Percentiles rank a stretch among this genome's conserved stretches.
Evolutionary conservation across 2,329 filamentous ascomycete genomes (phyloP).

Genomic region (Biscogniauxia mediterranea): DNA sequence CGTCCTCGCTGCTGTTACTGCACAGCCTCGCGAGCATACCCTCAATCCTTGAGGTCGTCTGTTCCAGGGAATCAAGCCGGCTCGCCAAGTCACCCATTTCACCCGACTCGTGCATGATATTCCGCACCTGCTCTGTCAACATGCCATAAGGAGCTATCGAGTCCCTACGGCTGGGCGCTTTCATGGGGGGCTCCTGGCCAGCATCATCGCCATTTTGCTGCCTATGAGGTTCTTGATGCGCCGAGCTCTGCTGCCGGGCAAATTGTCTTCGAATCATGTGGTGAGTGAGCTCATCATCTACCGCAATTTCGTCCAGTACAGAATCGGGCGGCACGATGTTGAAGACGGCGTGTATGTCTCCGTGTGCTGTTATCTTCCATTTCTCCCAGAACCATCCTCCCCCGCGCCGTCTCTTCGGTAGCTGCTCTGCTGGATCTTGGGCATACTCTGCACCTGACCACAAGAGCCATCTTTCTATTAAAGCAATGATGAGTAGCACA

Average conservation of each 20-base stretch:
- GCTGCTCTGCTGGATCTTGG: conserved; percentile 20
- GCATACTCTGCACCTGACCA: conserved; percentile 48
- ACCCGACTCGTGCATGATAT: conserved; percentile 46
- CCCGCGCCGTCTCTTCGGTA: conserved; percentile 25
- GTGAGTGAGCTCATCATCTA: conserved; percentile 57
- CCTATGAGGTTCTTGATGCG: conserved; percentile 17
- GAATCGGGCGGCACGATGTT: conserved; percentile 66
- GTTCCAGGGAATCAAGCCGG: conserved; percentile 50
- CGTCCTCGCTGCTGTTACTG: conserved; percentile 18
- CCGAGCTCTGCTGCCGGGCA: conserved; percentile 43
- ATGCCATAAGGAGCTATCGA: conserved; percentile 54
- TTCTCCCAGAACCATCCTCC: conserved; percentile 61
- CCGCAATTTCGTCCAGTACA: conserved; percentile 55
- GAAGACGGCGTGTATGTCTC: conserved; percentile 71
- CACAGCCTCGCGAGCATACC: conserved; percentile 42
- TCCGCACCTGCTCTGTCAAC: conserved; percentile 48
- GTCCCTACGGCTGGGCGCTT: conserved; percentile 47
- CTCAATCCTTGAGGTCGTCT: conserved; percentile 47
- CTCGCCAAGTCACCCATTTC: conserved; percentile 44
- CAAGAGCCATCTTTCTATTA: conserved; percentile 67
- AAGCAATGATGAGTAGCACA: conserved; percentile 67
- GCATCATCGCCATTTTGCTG: conserved; percentile 10
- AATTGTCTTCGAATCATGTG: conserved; percentile 60
- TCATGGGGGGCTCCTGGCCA: conserved; percentile 17
- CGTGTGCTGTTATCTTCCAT: conserved; percentile 67